These are phyloP conservation scores for Suillus plorans DNA, from an alignment of 768 basidiomycete genomes.

Conservation along the genomic window DNA sequence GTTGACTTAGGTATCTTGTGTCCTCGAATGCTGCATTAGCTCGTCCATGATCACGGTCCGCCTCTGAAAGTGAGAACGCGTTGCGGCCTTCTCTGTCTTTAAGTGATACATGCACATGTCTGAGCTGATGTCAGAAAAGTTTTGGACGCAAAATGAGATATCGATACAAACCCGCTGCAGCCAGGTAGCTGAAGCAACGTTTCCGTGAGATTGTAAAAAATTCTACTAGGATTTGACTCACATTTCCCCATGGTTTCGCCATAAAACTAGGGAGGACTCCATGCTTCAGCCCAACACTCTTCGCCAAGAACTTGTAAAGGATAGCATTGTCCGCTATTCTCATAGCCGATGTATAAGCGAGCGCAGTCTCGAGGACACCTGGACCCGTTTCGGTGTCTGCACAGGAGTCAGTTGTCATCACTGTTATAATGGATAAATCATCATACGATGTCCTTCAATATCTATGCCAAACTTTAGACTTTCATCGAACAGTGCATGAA, in stretches of 20 bases:
- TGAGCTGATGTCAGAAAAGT: constrained; percentile 25
- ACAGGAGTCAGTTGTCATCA: constrained; percentile 5
- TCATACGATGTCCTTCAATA: constrained; percentile 84
- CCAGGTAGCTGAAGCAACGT: constrained; percentile 72
- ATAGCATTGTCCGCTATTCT: constrained; percentile 91
- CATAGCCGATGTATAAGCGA: constrained; percentile 77
- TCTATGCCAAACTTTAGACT: constrained; percentile 70
- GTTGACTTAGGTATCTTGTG: constrained; percentile 78
- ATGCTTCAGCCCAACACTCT: constrained; percentile 87
- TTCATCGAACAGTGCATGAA: constrained; percentile 83
- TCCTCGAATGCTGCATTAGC: constrained; percentile 74
- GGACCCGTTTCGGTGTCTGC: constrained; percentile 92
- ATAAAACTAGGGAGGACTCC: constrained; percentile 95
- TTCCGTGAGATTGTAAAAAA: constrained; percentile 9
- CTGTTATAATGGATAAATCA: constrained; percentile 8
- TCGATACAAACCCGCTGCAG: constrained; percentile 74
- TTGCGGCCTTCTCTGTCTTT: constrained; percentile 68
- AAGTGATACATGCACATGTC: constrained; percentile 91
- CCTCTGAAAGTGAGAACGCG: constrained; percentile 70
- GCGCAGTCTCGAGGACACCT: constrained; percentile 83
- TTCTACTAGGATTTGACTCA: constrained; percentile 35
- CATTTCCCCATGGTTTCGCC: constrained; percentile 96
- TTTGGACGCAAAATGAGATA: background rate
- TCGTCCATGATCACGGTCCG: constrained; percentile 63
- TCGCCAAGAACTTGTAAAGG: constrained; percentile 90